These are phyloP conservation scores for Vigna mungo DNA, from an alignment of 306 rosid genomes.

Conservation along the genomic window DNA sequence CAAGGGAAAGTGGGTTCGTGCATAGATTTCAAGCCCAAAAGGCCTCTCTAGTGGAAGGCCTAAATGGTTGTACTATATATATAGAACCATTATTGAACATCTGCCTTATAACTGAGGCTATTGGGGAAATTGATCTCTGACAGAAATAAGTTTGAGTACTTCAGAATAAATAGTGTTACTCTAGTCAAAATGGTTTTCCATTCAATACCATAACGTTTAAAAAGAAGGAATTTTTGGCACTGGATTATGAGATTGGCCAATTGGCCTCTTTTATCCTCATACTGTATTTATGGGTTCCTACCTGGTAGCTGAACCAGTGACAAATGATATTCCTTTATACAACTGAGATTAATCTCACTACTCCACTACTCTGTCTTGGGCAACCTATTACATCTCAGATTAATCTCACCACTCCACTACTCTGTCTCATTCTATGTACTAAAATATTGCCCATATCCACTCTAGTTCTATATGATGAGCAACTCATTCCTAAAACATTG, in stretches of 20 bases:
- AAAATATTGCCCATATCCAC: constrained; percentile 8
- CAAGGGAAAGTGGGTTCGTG: not conserved
- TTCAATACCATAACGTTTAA: not conserved
- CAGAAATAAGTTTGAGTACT: not conserved
- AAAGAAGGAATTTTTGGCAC: constrained; percentile 36
- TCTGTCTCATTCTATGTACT: constrained; percentile 4
- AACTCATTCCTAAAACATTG: constrained; percentile 22
- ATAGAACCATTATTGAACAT: not conserved
- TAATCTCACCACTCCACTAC: constrained; percentile 28
- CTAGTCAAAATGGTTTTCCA: not conserved
- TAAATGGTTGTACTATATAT: not conserved
- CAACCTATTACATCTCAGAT: constrained; percentile 28
- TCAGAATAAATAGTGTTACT: constrained; percentile 7
- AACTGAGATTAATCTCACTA: constrained; percentile 12
- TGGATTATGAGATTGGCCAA: not conserved
- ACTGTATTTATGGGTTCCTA: constrained; percentile 17
- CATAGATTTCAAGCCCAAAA: constrained; percentile 4
- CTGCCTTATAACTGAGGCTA: not conserved
- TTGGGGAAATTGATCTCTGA: not conserved
- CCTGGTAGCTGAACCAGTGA: constrained; percentile 12
- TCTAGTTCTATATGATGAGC: not conserved
- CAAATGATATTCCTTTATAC: constrained; percentile 19
- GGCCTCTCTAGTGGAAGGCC: not conserved
- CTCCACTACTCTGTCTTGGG: constrained; percentile 16
- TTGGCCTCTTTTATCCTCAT: constrained; percentile 25